Conservation (phyloP, 1,284 basidiomycete genomes). For the Ganoderma lucidum region DNA sequence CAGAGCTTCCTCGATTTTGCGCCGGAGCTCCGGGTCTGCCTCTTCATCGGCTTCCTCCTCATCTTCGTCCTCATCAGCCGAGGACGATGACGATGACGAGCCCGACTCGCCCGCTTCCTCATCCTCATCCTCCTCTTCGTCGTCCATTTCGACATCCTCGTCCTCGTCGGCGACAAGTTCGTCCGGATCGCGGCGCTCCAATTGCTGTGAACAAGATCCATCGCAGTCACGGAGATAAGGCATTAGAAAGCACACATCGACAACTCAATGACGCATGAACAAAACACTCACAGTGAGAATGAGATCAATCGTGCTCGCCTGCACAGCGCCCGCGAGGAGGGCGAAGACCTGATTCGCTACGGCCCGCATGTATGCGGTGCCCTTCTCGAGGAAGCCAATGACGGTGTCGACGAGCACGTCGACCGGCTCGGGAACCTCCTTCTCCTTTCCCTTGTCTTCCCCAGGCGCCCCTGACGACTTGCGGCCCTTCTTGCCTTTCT, state of each 20-base stretch:
- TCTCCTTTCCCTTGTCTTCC: conserved; percentile 41
- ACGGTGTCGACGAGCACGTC: conserved; percentile 90
- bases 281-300: conserved; percentile 76
- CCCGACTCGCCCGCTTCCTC: conserved; percentile 47
- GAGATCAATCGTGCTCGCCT: conserved; percentile 82
- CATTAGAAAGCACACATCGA: background rate
- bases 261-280: background rate
- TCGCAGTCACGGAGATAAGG: conserved; percentile 25
- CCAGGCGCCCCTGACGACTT: conserved; percentile 47
- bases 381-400: conserved; percentile 89
- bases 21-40: conserved; percentile 75
- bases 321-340: conserved; percentile 74
- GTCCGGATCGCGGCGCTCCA: conserved; percentile 74
- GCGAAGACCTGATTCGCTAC: conserved; percentile 87
- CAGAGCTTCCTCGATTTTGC: conserved; percentile 82
- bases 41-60: conserved; percentile 56
- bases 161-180: conserved; percentile 58
- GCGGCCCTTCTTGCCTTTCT: conserved; percentile 54
- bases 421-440: conserved; percentile 65
- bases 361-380: conserved; percentile 83
- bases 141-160: conserved; percentile 48
- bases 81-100: conserved; percentile 22
- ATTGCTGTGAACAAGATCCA: conserved; percentile 65
- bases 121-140: conserved; percentile 49
- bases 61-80: conserved; percentile 56